A percentile compares a stretch with the other conserved stretches of the same genome.
These are phyloP conservation scores for Ajuga chamaepitys DNA, from an alignment of 257 asterid genomes.

Conservation along the genomic window DNA sequence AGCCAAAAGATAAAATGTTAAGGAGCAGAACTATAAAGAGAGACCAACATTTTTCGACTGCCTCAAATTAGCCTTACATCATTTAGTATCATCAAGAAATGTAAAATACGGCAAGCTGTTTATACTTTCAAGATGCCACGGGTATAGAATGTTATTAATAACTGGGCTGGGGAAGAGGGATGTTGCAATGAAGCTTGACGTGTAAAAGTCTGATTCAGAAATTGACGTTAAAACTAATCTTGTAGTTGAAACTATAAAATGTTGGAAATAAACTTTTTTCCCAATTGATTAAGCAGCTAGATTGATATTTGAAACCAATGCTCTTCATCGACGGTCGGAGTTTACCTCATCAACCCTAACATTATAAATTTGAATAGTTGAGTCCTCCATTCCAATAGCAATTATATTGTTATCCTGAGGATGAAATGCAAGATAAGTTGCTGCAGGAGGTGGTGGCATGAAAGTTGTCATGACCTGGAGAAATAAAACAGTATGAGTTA, in stretches of 20 bases:
- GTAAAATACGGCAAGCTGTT: not conserved
- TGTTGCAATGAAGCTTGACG: not conserved
- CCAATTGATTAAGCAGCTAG: slow-evolving; percentile 7
- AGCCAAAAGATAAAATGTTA: not conserved
- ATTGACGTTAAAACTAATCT: not conserved
- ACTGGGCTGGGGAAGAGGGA: no score
- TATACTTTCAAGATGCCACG: not conserved
- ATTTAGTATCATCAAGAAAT: not conserved
- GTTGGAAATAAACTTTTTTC: no score
- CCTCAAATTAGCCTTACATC: not conserved
- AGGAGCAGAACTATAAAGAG: not conserved
- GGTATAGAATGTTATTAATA: not conserved
- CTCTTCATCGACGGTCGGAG: not conserved
- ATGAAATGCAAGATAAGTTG: slow-evolving; percentile 88
- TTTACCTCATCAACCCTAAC: slow-evolving; percentile 91
- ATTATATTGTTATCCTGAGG: slow-evolving; percentile 90
- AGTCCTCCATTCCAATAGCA: slow-evolving; percentile 95
- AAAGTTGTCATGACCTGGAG: slow-evolving; percentile 95
- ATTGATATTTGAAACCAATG: not conserved
- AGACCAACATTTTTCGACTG: not conserved
- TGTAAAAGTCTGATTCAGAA: not conserved
- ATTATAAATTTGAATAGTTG: slow-evolving; percentile 79
- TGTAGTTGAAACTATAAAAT: not conserved
- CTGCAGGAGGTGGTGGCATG: slow-evolving; percentile 99
- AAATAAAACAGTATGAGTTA: slow-evolving; percentile 14